Base-by-base conservation (phyloP, 331 rosid genomes). In the Quercus phellos region DNA sequence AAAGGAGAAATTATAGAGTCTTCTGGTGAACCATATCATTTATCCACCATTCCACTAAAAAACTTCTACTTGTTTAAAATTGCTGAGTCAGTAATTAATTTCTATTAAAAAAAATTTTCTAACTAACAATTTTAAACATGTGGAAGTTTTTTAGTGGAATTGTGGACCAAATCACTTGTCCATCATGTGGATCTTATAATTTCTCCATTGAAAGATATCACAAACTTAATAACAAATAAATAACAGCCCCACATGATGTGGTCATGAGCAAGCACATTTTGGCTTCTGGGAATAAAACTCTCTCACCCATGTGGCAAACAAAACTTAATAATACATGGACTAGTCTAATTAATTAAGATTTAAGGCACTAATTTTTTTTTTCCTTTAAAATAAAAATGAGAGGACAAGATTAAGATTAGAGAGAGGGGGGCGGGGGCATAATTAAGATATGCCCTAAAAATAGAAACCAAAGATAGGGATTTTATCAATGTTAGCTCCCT, bases 381-480 rank as follows among this genome's bases (percentile, higher is more conserved):
- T 2, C 11, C 9, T 38, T 38, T 38, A 0, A 38, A 38, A 38
- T 38, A 38, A 38, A 38, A 38, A 38, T 38, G 61, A 60, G 32
- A 69, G 56, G 77, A 72, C 10, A 55, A 12, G 74, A 43, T 76
- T 29, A 38, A 38, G 46, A 38, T 60, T 32, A 58, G 63, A 68
- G 55, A 38, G 63, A 10, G 27, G n/a, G 19, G 42, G 46, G 30
- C 34, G 24, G 50, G 42, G 70, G 55, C 13, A 54, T 27, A 55
- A 55, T 17, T 3, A 12, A 60, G 73, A 29, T 19, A 56, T 72
- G 58, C 78, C 72, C 35, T 27, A 55, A 76, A 53, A 73, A 79
- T 67, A 35, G 27, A 61, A 82, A 63, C n/a, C 69, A 60, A 83
- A 77, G 66, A 43, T 74, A 43, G 83, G 68, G 59, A 35, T 73